Base-by-base conservation (phyloP, 2,329 filamentous ascomycete species). In the Hyphodiscus sp. region DNA sequence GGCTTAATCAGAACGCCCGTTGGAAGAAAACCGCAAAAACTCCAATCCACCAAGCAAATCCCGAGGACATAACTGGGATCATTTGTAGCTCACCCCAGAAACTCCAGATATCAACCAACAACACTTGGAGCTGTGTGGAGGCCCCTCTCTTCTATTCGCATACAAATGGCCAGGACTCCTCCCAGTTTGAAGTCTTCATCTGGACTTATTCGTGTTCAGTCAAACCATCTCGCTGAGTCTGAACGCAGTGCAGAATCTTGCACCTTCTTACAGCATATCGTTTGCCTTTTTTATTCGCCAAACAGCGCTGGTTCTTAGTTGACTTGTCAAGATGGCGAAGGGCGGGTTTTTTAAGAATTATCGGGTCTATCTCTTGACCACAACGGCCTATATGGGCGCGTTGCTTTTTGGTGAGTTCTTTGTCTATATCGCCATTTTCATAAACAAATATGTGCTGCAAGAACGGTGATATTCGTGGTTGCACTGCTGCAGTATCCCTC, bases 301-400 rank as follows among this genome's bases (percentile, higher is more conserved):
- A 38, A 38, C 5, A 38, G 18, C 16, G 29, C 23, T 30, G 23
- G 3, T 19, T 18, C 45, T 13, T 13, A 2, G 11, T 38, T 38
- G 16, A 15, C 16, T 38, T n/a, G 2, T 47, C 57, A 59, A 20
- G 49, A 60, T 58, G 55, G 56, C 53, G 53, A 54, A 51, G 18
- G 29, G 26, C 20, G 51, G 47, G 8, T 58, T 58, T 46, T 58
- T 58, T 42, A 48, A 57, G 50, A 61, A 61, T 48, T 55, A 57
- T 45, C 33, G 58, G 23, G 56, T 61, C 46, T 61, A 61, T 41
- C 46, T 61, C 16, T 53, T 63, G 26, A 59, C 61, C 33, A 51
- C 49, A 15, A 58, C 59, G 41, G 59, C 59, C 7, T 61, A 63
- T 29, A 60, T 62, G 58, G 61, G 61, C 29, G 58, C 58, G 4